phyloP scores from a whole-genome alignment of 352 stramenopile species.

The Pythium brachiatum region DNA sequence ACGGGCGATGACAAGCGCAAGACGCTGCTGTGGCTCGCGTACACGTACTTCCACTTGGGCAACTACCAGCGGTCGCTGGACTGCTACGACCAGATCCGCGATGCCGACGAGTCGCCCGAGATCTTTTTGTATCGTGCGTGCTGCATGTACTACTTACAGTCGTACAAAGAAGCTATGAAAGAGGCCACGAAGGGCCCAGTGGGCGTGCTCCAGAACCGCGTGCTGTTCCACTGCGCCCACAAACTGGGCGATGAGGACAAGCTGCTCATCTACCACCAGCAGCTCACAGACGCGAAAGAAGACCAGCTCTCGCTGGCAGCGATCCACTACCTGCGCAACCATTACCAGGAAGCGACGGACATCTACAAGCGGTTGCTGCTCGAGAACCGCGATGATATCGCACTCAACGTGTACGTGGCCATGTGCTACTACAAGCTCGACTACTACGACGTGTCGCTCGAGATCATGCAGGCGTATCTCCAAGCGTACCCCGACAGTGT shows the following conservation, averaged over 20 bases:
- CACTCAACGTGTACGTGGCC: slow-evolving; percentile 97
- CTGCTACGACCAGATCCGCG: slow-evolving; percentile 82
- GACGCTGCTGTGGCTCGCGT: slow-evolving; percentile 92
- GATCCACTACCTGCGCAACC: slow-evolving; percentile 94
- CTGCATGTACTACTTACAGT: slow-evolving; percentile 93
- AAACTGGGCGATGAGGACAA: slow-evolving; percentile 94
- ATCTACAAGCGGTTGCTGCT: slow-evolving; percentile 96
- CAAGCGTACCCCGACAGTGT: slow-evolving; percentile 89
- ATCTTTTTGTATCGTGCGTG: slow-evolving; percentile 89
- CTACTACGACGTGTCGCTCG: slow-evolving; percentile 96
- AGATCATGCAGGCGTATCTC: slow-evolving; percentile 96
- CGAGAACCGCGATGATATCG: slow-evolving; percentile 94
- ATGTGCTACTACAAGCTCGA: slow-evolving; percentile 99
- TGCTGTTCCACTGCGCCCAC: slow-evolving; percentile 95
- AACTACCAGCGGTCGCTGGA: slow-evolving; percentile 94
- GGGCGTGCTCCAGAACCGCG: slow-evolving; percentile 86
- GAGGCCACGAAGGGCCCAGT: slow-evolving; percentile 60
- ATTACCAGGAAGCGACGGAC: slow-evolving; percentile 94
- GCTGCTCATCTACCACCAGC: slow-evolving; percentile 93
- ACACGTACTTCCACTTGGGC: slow-evolving; percentile 93
- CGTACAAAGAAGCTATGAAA: slow-evolving; percentile 88
- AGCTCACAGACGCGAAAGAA: slow-evolving; percentile 90
- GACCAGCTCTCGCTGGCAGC: slow-evolving; percentile 95
- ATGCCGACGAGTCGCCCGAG: slow-evolving; percentile 60
- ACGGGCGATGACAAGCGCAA: slow-evolving; percentile 48